These are phyloP conservation scores for Aspergillus wentii DNA, from an alignment of 495 filamentous ascomycete genomes.

Conservation along the genomic window DNA sequence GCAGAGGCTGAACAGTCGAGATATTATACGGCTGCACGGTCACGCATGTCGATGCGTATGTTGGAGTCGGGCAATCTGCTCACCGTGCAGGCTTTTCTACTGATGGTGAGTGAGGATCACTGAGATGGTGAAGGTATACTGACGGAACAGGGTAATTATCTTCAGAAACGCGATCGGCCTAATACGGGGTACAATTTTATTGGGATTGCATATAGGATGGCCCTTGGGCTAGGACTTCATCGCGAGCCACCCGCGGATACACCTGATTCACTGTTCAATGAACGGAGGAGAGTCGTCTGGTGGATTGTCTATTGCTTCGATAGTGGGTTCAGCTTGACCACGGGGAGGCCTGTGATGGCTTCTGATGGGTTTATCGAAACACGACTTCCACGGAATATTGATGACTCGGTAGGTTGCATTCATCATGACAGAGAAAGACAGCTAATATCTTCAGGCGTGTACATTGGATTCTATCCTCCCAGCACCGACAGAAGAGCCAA, in stretches of 20 bases:
- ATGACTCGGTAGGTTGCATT: constrained; percentile 12
- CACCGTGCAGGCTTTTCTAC: constrained; percentile 18
- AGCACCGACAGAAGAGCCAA: constrained; percentile 8
- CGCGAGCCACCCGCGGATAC: constrained; percentile 17
- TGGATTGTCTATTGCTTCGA: constrained; percentile 24
- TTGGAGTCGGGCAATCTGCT: constrained; percentile 19
- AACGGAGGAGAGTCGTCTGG: constrained; percentile 14
- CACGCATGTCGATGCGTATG: constrained; percentile 22
- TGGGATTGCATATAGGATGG: constrained; percentile 39
- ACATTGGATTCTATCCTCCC: constrained; percentile 4
- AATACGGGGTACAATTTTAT: constrained; percentile 22
- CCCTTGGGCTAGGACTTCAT: constrained; percentile 41
- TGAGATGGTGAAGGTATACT: too few species aligned
- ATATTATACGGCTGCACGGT: constrained; percentile 18
- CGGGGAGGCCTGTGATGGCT: constrained; percentile 15
- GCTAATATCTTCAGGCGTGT: constrained; percentile 2
- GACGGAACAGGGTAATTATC: constrained; percentile 17
- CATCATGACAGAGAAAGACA: not conserved
- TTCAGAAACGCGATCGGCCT: constrained; percentile 18
- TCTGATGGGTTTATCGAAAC: constrained; percentile 21
- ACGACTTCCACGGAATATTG: constrained; percentile 16
- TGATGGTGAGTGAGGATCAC: constrained; percentile 13
- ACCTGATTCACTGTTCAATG: constrained; percentile 8
- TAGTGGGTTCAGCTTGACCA: constrained; percentile 23
- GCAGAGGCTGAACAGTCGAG: constrained; percentile 7